Percentiles rank a stretch among this genome's conserved stretches.
These are phyloP conservation scores for Rhodofomes roseus DNA, from an alignment of 1,284 basidiomycete species.

Conservation along the genomic window DNA sequence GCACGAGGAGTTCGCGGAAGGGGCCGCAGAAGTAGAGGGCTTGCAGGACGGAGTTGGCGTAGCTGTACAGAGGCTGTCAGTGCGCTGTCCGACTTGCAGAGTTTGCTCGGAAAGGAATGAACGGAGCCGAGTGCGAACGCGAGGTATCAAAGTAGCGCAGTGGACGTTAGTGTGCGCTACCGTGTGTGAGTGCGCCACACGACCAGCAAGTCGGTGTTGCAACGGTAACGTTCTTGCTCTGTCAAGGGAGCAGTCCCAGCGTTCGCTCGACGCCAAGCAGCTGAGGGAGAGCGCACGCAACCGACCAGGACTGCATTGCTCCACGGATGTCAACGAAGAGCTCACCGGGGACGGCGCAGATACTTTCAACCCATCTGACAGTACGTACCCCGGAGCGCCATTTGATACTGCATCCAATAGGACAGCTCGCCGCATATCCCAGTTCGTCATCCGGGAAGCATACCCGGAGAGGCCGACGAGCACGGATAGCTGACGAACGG, in stretches of 20 bases:
- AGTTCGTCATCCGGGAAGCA: not conserved
- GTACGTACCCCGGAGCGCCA: no score
- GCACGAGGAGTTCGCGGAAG: conserved; percentile 72
- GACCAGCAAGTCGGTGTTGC: not conserved
- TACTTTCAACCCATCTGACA: not conserved
- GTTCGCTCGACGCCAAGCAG: not conserved
- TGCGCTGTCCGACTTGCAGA: not conserved
- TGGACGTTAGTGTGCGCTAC: not conserved
- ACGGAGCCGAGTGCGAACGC: not conserved
- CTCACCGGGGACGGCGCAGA: not conserved
- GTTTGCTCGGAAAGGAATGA: not conserved
- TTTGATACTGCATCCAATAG: not conserved
- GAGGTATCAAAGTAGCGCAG: not conserved
- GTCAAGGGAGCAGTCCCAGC: not conserved
- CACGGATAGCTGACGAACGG: not conserved
- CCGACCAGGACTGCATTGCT: not conserved
- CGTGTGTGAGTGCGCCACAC: not conserved
- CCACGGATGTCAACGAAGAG: not conserved
- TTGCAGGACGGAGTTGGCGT: conserved; percentile 97
- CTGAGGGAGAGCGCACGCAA: not conserved
- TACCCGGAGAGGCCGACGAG: not conserved
- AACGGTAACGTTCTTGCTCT: not conserved
- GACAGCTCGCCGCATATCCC: not conserved
- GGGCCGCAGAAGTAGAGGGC: conserved; percentile 89
- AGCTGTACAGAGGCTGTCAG: conserved; percentile 47